phyloP scores from a whole-genome alignment of 2,329 filamentous ascomycete species.

The Diaporthe sp. region DNA sequence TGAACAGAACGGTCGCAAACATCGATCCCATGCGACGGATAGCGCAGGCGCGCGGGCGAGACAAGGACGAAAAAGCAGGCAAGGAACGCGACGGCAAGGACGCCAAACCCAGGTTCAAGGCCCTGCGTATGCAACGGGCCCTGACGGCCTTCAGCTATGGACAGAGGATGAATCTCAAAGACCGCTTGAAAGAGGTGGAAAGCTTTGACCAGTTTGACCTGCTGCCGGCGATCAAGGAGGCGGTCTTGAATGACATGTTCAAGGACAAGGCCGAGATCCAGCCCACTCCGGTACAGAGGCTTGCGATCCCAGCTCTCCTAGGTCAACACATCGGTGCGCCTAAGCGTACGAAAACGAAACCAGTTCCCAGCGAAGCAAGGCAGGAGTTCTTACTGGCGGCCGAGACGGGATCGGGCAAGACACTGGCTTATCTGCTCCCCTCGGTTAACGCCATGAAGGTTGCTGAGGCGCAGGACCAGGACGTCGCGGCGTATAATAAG shows the following conservation, averaged over 20 bases:
- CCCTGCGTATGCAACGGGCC: constrained; percentile 92
- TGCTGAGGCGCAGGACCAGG: constrained; percentile 73
- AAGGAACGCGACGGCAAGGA: constrained; percentile 61
- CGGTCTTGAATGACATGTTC: constrained; percentile 81
- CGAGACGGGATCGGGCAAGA: constrained; percentile 98
- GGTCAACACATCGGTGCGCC: constrained; percentile 63
- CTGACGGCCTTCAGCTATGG: constrained; percentile 84
- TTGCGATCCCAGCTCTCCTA: constrained; percentile 88
- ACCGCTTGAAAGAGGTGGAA: constrained; percentile 75
- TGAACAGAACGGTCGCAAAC: constrained; percentile 68
- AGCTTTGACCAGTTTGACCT: constrained; percentile 87
- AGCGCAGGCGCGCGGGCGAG: constrained; percentile 44
- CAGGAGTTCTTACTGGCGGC: constrained; percentile 86
- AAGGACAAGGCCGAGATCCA: constrained; percentile 80
- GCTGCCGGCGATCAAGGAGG: constrained; percentile 78
- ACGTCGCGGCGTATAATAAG: constrained; percentile 70
- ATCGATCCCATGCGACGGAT: constrained; percentile 48
- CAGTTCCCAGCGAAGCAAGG: constrained; percentile 49
- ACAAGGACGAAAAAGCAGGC: constrained; percentile 49
- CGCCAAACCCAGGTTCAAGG: constrained; percentile 70
- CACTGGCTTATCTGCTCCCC: constrained; percentile 90
- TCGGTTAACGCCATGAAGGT: constrained; percentile 88
- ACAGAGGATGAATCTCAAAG: constrained; percentile 67
- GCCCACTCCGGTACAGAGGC: constrained; percentile 89
- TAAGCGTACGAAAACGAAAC: constrained; percentile 48